phyloP scores from a whole-genome alignment of 2,329 filamentous ascomycete species.

The Sclerotinia subarctica region DNA sequence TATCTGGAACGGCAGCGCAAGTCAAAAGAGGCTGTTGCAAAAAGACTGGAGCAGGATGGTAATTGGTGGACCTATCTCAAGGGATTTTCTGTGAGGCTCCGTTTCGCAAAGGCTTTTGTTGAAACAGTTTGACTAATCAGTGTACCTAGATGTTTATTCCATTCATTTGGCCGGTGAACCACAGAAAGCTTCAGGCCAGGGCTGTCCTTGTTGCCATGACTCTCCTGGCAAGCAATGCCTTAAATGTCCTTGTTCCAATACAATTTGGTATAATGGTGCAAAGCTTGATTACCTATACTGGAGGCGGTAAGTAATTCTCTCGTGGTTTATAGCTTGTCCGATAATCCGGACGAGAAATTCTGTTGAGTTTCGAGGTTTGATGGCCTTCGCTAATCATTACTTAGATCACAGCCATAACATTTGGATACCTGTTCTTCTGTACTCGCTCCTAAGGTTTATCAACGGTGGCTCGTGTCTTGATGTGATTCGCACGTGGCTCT shows the following conservation, averaged over 20 bases:
- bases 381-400: conserved; percentile 6
- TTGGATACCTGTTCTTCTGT: conserved; percentile 52
- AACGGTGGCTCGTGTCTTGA: conserved; percentile 51
- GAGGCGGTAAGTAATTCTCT: conserved; percentile 24
- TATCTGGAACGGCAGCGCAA: conserved; percentile 54
- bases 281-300: conserved; percentile 52
- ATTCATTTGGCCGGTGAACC: conserved; percentile 72
- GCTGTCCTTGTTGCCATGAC: conserved; percentile 65
- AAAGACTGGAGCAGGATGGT: conserved; percentile 69
- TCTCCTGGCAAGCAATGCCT: conserved; percentile 64
- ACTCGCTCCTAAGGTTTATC: conserved; percentile 48
- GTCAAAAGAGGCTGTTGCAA: conserved; percentile 58
- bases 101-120: background rate
- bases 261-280: conserved; percentile 79
- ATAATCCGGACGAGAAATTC: background rate
- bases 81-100: conserved; percentile 55
- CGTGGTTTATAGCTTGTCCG: background rate
- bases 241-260: conserved; percentile 76
- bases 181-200: conserved; percentile 63
- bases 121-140: conserved; percentile 8
- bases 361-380: background rate
- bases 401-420: conserved; percentile 43
- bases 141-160: conserved; percentile 64
- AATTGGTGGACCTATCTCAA: conserved; percentile 76
- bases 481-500: conserved; percentile 50